These are phyloP conservation scores for Cercophora sp. DNA, from an alignment of 495 filamentous ascomycete genomes.

Conservation along the genomic window DNA sequence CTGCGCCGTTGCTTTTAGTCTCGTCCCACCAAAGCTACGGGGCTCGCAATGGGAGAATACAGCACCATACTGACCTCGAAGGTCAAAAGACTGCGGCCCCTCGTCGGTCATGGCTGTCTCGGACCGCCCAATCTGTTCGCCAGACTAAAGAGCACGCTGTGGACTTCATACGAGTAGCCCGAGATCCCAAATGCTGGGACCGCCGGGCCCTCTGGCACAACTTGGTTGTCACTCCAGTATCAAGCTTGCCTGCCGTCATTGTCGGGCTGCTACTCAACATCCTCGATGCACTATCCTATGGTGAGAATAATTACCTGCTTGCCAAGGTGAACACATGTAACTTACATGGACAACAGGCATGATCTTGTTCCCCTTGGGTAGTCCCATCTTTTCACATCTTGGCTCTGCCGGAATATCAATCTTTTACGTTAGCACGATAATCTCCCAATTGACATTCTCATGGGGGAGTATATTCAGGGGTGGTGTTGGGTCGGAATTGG, in stretches of 20 bases:
- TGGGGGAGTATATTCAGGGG: slow-evolving; percentile 85
- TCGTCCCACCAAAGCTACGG: slow-evolving; percentile 28
- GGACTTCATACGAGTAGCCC: slow-evolving; percentile 16
- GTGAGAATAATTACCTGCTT: too few species aligned
- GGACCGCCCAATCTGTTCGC: slow-evolving; percentile 8
- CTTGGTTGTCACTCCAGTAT: slow-evolving; percentile 60
- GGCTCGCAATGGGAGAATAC: slow-evolving; percentile 9
- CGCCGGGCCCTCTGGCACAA: slow-evolving; percentile 58
- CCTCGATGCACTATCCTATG: slow-evolving; percentile 91
- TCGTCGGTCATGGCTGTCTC: slow-evolving; percentile 18
- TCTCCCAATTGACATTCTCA: slow-evolving; percentile 91
- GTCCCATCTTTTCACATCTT: slow-evolving; percentile 73
- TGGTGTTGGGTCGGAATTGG: slow-evolving; percentile 93
- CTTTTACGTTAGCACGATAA: slow-evolving; percentile 96
- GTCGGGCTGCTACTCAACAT: slow-evolving; percentile 88
- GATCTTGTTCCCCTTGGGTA: slow-evolving; percentile 90
- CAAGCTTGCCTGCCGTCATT: slow-evolving; percentile 76
- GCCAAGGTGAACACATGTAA: too few species aligned
- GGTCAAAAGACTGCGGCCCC: slow-evolving; percentile 31
- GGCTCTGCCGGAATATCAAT: slow-evolving; percentile 95
- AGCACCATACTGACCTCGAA: slow-evolving; percentile 35
- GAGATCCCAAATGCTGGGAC: slow-evolving; percentile 71
- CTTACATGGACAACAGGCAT: too few species aligned
- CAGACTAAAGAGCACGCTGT: slow-evolving; percentile 5
- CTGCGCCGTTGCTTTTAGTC: slow-evolving; percentile 33